Percentiles rank a stretch among this genome's conserved stretches.
phyloP scores from a whole-genome alignment of 208 protist genomes.

The Acanthamoeba castellanii region DNA sequence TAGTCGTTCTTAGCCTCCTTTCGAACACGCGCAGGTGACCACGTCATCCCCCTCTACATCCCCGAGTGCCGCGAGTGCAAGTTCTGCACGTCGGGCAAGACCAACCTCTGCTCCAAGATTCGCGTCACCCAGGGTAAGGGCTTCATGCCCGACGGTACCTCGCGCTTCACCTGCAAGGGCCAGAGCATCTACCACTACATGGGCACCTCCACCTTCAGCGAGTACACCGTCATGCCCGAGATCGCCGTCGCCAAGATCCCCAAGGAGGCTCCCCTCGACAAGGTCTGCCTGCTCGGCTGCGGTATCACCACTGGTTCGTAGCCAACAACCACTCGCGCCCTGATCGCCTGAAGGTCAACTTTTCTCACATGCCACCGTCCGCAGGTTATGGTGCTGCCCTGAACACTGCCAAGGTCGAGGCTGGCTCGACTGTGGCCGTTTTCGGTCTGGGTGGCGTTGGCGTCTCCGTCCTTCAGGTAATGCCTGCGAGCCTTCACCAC shows the following conservation, averaged over 20 bases:
- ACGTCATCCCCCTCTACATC: slow-evolving; percentile 86
- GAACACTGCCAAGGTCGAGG: slow-evolving; percentile 90
- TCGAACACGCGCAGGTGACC: background rate
- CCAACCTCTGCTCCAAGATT: slow-evolving; percentile 92
- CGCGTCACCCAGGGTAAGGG: slow-evolving; percentile 91
- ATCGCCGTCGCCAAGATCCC: slow-evolving; percentile 90
- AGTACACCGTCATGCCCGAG: slow-evolving; percentile 93
- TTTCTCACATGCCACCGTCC: slow-evolving; percentile 40
- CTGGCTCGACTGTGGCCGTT: slow-evolving; percentile 85
- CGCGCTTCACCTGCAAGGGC: slow-evolving; percentile 90
- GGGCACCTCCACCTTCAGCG: slow-evolving; percentile 86
- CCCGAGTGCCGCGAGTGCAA: slow-evolving; percentile 93
- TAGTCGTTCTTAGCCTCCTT: background rate
- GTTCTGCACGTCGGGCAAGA: slow-evolving; percentile 92
- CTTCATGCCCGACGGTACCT: slow-evolving; percentile 93
- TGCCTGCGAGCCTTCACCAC: background rate
- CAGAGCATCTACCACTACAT: slow-evolving; percentile 93
- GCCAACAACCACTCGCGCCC: background rate
- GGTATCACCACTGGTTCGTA: slow-evolving; percentile 86
- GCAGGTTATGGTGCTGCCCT: slow-evolving; percentile 88
- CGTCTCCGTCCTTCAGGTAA: slow-evolving; percentile 85
- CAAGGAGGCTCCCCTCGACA: slow-evolving; percentile 86
- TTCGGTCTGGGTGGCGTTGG: slow-evolving; percentile 91
- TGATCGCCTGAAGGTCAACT: background rate
- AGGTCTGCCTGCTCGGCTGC: slow-evolving; percentile 91